Base-by-base conservation (phyloP, 768 basidiomycete genomes). In the Mrakia blollopis region DNA sequence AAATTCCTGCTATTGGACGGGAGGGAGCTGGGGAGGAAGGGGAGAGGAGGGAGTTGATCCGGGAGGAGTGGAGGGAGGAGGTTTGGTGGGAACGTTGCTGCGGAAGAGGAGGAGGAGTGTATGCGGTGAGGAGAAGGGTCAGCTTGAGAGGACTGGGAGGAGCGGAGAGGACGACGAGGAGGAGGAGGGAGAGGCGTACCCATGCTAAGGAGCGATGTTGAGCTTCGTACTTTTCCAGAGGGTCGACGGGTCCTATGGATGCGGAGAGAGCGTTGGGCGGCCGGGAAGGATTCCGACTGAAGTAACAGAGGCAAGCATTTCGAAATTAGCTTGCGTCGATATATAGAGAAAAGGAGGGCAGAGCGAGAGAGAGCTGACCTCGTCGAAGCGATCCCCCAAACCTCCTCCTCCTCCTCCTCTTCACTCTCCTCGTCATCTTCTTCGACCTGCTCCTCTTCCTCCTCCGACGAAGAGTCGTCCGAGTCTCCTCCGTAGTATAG, bases 201-300 rank as follows among this genome's bases (percentile, higher is more conserved):
- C 75, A 76, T 8, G 75, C 75, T 28, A 61, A 37, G 3, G 75
- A 76, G 10, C 75, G 52, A 30, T 68, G 35, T 50, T 30, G 65
- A 44, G 57, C 23, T 41, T 76, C 75, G 68, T 76, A 76, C 37
- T 57, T 47, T 30, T 76, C 75, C 50, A 76, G 54, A 41, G 68
- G 67, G 41, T 76, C 75, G 54, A 70, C 21, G 23, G 54, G 68
- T 0, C 67, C n/a, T 54, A 75, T 57, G 54, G 54, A 72, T 1
- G 23, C 10, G 23, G 47, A 23, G 6, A 72, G 35, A 9, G 71
- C 28, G 69, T 52, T 71, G n/a, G 5, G 44, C 10, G 69, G 47
- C 30, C 35, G 47, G 30, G 69, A 50, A 14, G 69, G 32, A 50
- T 52, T 47, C 32, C 50, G 32, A 25, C 69, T 50, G n/a, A 3